A percentile compares a stretch with the other conserved stretches of the same genome.
Conservation (phyloP, 23 red algal genomes). For the Agarophyton chilense region DNA sequence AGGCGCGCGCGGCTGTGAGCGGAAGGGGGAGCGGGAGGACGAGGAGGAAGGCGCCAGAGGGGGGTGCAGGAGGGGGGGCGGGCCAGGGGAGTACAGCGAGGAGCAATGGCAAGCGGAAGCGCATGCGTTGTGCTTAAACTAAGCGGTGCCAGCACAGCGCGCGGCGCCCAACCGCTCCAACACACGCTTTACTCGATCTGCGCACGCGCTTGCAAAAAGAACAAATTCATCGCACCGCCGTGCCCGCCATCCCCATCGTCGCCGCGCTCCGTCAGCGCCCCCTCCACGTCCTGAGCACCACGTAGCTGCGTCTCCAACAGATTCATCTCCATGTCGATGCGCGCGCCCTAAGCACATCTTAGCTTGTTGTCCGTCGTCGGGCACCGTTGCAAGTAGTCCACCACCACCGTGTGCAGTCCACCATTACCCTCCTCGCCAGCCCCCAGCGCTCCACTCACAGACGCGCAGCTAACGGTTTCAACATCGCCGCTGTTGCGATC, state of each 20-base stretch:
- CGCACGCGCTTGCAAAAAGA: slow-evolving; percentile 68
- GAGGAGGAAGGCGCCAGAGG: too few species aligned
- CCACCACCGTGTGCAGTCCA: slow-evolving; percentile 35
- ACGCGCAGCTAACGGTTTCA: slow-evolving; percentile 25
- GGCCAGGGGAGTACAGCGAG: background rate
- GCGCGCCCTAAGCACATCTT: background rate
- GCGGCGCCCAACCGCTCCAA: too few species aligned
- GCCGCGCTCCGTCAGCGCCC: slow-evolving; percentile 24
- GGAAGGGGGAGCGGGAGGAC: too few species aligned
- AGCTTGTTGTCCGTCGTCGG: slow-evolving; percentile 53
- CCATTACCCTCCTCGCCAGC: background rate
- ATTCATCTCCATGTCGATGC: slow-evolving; percentile 29
- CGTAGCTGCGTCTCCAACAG: slow-evolving; percentile 39
- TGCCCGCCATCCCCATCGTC: background rate
- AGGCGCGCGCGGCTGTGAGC: too few species aligned
- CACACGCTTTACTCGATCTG: slow-evolving; percentile 42
- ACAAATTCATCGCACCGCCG: too few species aligned
- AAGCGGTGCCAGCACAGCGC: too few species aligned
- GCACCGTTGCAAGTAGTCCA: slow-evolving; percentile 74
- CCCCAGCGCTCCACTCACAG: background rate
- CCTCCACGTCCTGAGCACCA: slow-evolving; percentile 79
- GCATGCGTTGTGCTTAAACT: background rate
- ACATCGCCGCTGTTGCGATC: slow-evolving; percentile 20
- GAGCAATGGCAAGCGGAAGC: background rate
- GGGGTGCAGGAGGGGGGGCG: too few species aligned